Evolutionary conservation across 1,284 basidiomycete species (phyloP).

Genomic region (Athelia sp.): DNA sequence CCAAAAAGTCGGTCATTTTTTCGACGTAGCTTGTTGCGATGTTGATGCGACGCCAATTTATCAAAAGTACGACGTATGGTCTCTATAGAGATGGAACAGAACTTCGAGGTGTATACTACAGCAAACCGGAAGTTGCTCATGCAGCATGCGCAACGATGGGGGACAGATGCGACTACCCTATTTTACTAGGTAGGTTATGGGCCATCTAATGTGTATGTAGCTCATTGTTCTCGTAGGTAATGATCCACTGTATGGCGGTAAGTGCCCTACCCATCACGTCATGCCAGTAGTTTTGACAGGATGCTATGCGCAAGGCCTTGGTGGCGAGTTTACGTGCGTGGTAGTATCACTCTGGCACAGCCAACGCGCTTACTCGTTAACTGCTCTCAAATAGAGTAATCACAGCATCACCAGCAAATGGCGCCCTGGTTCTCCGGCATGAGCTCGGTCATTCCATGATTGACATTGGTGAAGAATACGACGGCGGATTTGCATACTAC

Average conservation of each 20-base stretch:
- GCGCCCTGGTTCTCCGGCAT: conserved; percentile 74
- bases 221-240: conserved; percentile 46
- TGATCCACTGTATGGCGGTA: conserved; percentile 78
- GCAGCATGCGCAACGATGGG: conserved; percentile 65
- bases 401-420: conserved; percentile 76
- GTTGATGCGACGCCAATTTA: conserved; percentile 4
- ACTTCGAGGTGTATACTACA: conserved; percentile 73
- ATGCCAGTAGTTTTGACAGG: conserved; percentile 3
- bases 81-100: conserved; percentile 79
- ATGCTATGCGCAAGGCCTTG: conserved; percentile 50
- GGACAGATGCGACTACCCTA: conserved; percentile 72
- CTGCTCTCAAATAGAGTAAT: conserved; percentile 48
- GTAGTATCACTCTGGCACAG: neutral
- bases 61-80: conserved; percentile 69
- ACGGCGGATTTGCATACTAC: conserved; percentile 74
- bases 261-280: conserved; percentile 9
- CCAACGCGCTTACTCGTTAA: conserved; percentile 2
- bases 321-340: conserved; percentile 78
- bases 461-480: conserved; percentile 82
- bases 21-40: neutral
- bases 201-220: conserved; percentile 3
- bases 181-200: conserved; percentile 54
- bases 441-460: conserved; percentile 84
- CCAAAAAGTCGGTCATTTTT: conserved; percentile 50
- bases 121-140: conserved; percentile 59